Evolutionary conservation across 805 yeast genomes (phyloP).

Genomic region (Starmera caribaea): DNA sequence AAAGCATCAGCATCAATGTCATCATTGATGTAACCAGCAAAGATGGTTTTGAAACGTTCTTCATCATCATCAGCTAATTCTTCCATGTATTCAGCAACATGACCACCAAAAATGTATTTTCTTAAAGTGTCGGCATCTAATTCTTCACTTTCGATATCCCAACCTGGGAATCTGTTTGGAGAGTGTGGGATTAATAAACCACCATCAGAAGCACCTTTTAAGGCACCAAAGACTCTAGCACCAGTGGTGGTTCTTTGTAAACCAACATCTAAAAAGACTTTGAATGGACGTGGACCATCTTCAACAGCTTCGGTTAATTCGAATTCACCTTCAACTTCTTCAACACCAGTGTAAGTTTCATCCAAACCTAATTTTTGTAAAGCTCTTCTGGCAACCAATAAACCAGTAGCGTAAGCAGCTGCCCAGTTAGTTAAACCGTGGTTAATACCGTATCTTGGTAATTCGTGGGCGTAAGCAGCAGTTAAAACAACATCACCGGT

Average conservation of each 20-base stretch:
- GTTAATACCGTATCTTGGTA: slow-evolving; percentile 93
- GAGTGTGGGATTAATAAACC: slow-evolving; percentile 99
- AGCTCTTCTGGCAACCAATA: slow-evolving; percentile 97
- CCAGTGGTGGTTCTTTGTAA: slow-evolving; percentile 99
- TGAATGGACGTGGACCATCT: slow-evolving; percentile 99
- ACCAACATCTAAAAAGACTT: slow-evolving; percentile 98
- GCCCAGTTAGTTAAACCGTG: slow-evolving; percentile 99
- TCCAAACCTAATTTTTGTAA: slow-evolving; percentile 96
- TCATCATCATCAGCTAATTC: slow-evolving; percentile 99
- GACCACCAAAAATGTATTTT: slow-evolving; percentile 99
- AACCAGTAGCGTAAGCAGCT: slow-evolving; percentile 99
- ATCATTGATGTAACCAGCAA: slow-evolving; percentile 94
- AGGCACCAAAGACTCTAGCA: slow-evolving; percentile 98
- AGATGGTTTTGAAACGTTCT: slow-evolving; percentile 94
- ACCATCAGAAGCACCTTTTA: slow-evolving; percentile 99
- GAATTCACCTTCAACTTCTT: slow-evolving; percentile 99
- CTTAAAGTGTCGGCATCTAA: slow-evolving; percentile 94
- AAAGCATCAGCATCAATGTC: slow-evolving; percentile 95
- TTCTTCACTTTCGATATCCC: slow-evolving; percentile 98
- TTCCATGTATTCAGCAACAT: slow-evolving; percentile 99
- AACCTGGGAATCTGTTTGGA: slow-evolving; percentile 99
- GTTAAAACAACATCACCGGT: slow-evolving; percentile 94
- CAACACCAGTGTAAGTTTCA: slow-evolving; percentile 97
- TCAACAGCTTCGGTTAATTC: slow-evolving; percentile 98
- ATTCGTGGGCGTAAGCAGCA: slow-evolving; percentile 98